Percentiles rank a stretch among this genome's conserved stretches.
phyloP scores from a whole-genome alignment of 805 yeast species.

The Kodamaea hsintzibuensis region DNA sequence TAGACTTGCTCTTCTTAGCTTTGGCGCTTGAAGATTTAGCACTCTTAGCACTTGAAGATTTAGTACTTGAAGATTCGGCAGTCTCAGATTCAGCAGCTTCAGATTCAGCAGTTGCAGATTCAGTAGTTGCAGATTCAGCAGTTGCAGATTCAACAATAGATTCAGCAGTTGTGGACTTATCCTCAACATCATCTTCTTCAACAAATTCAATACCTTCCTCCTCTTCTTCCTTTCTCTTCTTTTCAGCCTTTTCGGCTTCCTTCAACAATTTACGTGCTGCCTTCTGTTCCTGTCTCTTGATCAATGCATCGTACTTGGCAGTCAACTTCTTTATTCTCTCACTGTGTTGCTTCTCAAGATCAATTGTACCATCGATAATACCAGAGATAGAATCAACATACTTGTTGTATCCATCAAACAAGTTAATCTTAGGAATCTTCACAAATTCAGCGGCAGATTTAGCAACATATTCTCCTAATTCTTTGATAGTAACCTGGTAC shows the following conservation, averaged over 20 bases:
- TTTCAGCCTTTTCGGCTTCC: slow-evolving; percentile 23
- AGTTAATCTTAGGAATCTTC: slow-evolving; percentile 22
- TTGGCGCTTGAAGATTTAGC: no score
- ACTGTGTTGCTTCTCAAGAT: slow-evolving; percentile 31
- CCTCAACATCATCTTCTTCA: slow-evolving; percentile 8
- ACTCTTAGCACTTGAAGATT: no score
- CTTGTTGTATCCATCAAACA: slow-evolving; percentile 27
- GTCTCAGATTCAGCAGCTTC: no score
- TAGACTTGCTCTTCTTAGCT: not conserved
- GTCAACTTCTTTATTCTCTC: slow-evolving; percentile 29
- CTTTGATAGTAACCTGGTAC: slow-evolving; percentile 30
- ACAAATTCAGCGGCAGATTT: slow-evolving; percentile 21
- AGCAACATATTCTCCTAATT: slow-evolving; percentile 25
- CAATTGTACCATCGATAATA: slow-evolving; percentile 31
- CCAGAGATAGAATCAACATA: slow-evolving; percentile 26
- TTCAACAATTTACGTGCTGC: slow-evolving; percentile 35
- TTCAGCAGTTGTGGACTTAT: slow-evolving; percentile 1
- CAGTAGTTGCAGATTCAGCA: no score
- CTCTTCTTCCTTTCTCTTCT: slow-evolving; percentile 19
- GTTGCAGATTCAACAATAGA: no score
- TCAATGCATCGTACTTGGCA: slow-evolving; percentile 27
- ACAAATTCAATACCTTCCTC: slow-evolving; percentile 9
- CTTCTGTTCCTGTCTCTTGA: slow-evolving; percentile 32
- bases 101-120: no score
- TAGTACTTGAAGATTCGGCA: no score